These are phyloP conservation scores for Lodderomyces pseudojiufengensis DNA, from an alignment of 1,139 yeast species.

Conservation along the genomic window DNA sequence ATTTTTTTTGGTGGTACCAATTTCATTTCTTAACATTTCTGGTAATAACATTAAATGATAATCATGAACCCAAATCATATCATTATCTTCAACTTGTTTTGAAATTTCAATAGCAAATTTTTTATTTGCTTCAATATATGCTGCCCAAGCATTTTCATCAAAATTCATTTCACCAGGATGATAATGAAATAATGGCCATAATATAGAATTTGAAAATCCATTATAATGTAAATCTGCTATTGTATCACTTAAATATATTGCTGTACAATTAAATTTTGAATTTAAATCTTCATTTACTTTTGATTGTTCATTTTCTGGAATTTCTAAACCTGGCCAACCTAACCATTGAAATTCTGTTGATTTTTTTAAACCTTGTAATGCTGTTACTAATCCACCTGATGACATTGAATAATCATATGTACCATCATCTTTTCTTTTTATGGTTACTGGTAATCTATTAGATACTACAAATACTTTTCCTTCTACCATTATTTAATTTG, in stretches of 20 bases:
- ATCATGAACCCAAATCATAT: conserved; percentile 96
- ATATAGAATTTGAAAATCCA: conserved; percentile 85
- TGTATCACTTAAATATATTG: conserved; percentile 81
- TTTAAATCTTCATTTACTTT: conserved; percentile 67
- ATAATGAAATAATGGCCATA: conserved; percentile 98
- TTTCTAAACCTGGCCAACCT: conserved; percentile 95
- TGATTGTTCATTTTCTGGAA: conserved; percentile 72
- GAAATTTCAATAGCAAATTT: conserved; percentile 77
- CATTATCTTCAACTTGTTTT: conserved; percentile 71
- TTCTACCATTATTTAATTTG: conserved; percentile 21
- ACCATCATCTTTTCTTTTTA: conserved; percentile 58
- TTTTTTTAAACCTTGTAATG: conserved; percentile 86
- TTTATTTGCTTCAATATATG: conserved; percentile 90
- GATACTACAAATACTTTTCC: conserved; percentile 90
- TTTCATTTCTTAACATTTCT: conserved; percentile 71
- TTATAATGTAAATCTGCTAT: conserved; percentile 95
- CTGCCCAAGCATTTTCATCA: conserved; percentile 98
- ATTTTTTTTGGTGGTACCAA: conserved; percentile 47
- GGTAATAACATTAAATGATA: conserved; percentile 96
- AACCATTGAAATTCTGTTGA: conserved; percentile 91
- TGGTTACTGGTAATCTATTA: conserved; percentile 92
- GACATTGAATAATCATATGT: conserved; percentile 79
- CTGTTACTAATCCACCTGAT: conserved; percentile 96
- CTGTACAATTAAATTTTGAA: conserved; percentile 82
- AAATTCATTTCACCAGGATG: conserved; percentile 99